A percentile compares a stretch with the other conserved stretches of the same genome.
Conservation (phyloP, 768 basidiomycete species). For the Podaxis pistillaris region DNA sequence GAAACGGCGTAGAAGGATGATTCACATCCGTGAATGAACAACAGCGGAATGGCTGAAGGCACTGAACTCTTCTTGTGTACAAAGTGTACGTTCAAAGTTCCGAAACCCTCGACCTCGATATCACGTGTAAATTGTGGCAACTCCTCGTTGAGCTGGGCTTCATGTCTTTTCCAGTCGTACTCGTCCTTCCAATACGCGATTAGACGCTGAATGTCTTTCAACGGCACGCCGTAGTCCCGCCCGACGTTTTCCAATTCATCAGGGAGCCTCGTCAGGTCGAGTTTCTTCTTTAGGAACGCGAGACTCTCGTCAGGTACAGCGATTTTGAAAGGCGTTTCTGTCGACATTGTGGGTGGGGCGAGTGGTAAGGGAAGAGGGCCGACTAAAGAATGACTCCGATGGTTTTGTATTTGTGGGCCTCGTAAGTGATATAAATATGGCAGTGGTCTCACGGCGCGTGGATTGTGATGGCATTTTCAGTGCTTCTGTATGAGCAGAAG, state of each 20-base stretch:
- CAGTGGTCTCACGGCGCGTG: too few species aligned
- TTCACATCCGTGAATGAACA: slow-evolving; percentile 50
- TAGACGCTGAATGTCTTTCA: slow-evolving; percentile 45
- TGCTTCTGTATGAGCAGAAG: too few species aligned
- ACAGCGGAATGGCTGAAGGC: slow-evolving; percentile 38
- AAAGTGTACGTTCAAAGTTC: slow-evolving; percentile 47
- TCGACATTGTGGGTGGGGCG: slow-evolving; percentile 3
- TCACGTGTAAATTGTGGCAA: slow-evolving; percentile 56
- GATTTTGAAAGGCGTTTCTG: slow-evolving; percentile 38
- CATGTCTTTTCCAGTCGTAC: slow-evolving; percentile 53
- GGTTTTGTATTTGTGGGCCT: too few species aligned
- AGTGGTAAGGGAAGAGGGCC: too few species aligned
- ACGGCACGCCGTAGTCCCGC: slow-evolving; percentile 45
- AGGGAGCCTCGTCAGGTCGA: slow-evolving; percentile 38
- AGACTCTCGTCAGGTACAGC: slow-evolving; percentile 35
- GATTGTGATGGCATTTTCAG: too few species aligned
- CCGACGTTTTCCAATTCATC: slow-evolving; percentile 39
- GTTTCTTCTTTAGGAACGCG: slow-evolving; percentile 33
- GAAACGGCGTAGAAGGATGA: background rate
- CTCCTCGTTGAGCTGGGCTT: slow-evolving; percentile 45
- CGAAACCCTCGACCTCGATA: slow-evolving; percentile 45
- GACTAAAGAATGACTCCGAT: too few species aligned
- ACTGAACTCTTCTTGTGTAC: slow-evolving; percentile 48
- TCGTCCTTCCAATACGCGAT: slow-evolving; percentile 43
- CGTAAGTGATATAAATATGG: too few species aligned